phyloP scores from a whole-genome alignment of 1,284 basidiomycete species.

The Austropuccinia psidii region DNA sequence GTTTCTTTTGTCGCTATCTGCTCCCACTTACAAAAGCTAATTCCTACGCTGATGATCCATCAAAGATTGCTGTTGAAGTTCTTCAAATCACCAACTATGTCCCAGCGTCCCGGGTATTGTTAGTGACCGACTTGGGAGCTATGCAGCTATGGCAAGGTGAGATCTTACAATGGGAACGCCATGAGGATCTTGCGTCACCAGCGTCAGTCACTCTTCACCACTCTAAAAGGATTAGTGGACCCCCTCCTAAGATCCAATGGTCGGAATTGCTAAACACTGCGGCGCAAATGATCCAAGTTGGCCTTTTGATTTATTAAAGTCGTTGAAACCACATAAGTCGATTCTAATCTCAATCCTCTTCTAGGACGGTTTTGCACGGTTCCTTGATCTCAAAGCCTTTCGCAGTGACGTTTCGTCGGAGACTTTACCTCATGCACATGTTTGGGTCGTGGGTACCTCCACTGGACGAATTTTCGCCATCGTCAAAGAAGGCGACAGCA shows the following conservation, averaged over 20 bases:
- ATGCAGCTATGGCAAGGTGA: slow-evolving; percentile 36
- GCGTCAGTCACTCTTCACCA: slow-evolving; percentile 18
- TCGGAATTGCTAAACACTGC: no score
- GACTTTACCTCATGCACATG: neutral
- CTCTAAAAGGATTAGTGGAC: neutral
- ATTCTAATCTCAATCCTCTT: neutral
- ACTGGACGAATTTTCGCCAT: slow-evolving; percentile 35
- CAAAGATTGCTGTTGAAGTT: slow-evolving; percentile 34
- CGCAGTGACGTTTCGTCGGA: neutral
- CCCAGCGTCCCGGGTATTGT: slow-evolving; percentile 21
- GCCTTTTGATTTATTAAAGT: neutral
- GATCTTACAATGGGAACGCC: slow-evolving; percentile 28
- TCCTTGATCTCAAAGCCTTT: neutral
- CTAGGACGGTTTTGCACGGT: neutral
- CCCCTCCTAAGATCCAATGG: no score
- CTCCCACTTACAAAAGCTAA: neutral
- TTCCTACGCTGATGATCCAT: neutral
- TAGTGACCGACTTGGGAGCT: slow-evolving; percentile 21
- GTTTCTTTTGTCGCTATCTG: neutral
- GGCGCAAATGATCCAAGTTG: neutral
- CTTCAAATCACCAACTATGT: slow-evolving; percentile 12
- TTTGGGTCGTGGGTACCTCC: slow-evolving; percentile 32
- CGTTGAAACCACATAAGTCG: neutral
- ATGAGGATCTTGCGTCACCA: slow-evolving; percentile 28
- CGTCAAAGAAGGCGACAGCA: neutral